These are phyloP conservation scores for Arctium minus DNA, from an alignment of 129 eudicot species.

Conservation along the genomic window DNA sequence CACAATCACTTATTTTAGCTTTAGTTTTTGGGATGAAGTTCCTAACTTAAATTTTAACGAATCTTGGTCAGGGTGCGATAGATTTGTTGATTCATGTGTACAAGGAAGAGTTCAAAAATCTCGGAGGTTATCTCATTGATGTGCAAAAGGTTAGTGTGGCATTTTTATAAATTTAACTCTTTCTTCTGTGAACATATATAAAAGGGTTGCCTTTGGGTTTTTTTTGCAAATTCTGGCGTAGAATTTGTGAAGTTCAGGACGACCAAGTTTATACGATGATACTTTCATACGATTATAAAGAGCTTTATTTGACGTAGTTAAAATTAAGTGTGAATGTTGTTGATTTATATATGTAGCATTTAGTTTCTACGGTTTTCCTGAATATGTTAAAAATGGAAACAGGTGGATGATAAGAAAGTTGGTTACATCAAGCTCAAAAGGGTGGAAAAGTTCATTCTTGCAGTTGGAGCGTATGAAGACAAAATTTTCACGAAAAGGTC, in stretches of 20 bases:
- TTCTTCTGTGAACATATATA: neutral
- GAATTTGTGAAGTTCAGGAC: neutral
- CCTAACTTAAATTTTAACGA: neutral
- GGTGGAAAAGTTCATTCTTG: constrained; percentile 64
- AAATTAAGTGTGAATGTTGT: neutral
- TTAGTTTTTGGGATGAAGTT: neutral
- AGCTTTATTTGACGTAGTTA: neutral
- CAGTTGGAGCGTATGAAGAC: constrained; percentile 50
- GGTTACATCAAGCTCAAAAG: constrained; percentile 41
- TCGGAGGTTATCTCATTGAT: constrained; percentile 65
- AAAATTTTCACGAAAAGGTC: constrained; percentile 51
- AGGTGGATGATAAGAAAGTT: constrained; percentile 41
- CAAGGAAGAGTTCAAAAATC: constrained; percentile 42
- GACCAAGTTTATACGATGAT: neutral
- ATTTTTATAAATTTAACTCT: neutral
- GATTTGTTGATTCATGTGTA: constrained; percentile 56
- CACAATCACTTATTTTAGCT: neutral
- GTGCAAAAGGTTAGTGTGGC: constrained; percentile 36
- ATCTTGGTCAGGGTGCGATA: constrained; percentile 36
- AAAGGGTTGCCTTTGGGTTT: neutral
- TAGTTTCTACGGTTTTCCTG: neutral
- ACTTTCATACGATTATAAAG: too few species aligned
- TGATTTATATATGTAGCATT: neutral
- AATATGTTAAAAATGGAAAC: constrained; percentile 5
- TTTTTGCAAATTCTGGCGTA: neutral